These are phyloP conservation scores for Lomentospora prolificans DNA, from an alignment of 2,329 filamentous ascomycete species.

Conservation along the genomic window DNA sequence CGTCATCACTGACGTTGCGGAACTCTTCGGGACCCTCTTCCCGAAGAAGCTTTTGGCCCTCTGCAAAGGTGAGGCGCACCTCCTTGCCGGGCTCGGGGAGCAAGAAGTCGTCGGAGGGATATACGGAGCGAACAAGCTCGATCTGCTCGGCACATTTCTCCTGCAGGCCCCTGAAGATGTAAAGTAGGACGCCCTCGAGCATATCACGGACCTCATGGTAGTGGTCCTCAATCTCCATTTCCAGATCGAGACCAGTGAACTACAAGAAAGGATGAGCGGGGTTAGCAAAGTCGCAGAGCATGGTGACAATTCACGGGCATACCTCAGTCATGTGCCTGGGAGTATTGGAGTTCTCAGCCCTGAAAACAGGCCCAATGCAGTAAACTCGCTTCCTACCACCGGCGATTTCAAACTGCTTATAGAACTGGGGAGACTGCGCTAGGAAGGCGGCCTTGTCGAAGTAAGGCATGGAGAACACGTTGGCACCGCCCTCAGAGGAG, in stretches of 20 bases:
- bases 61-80: constrained; percentile 66
- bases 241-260: constrained; percentile 81
- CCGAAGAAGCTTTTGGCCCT: constrained; percentile 67
- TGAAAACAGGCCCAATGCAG: constrained; percentile 71
- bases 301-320: constrained; percentile 9
- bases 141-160: constrained; percentile 61
- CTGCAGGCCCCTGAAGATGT: constrained; percentile 69
- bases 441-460: constrained; percentile 76
- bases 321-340: constrained; percentile 75
- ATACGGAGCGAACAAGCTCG: constrained; percentile 60
- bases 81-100: constrained; percentile 66
- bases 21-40: constrained; percentile 61
- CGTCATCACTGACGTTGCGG: constrained; percentile 60
- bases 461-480: constrained; percentile 84
- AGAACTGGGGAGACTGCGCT: constrained; percentile 74
- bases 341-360: constrained; percentile 79
- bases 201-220: constrained; percentile 67
- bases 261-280: constrained; percentile 15
- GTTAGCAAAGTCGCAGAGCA: background rate
- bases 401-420: constrained; percentile 81
- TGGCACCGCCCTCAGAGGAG: constrained; percentile 84
- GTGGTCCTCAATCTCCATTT: constrained; percentile 76
- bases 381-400: constrained; percentile 69
- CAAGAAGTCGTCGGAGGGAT: constrained; percentile 69
- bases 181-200: constrained; percentile 63